phyloP scores from a whole-genome alignment of 2,329 filamentous ascomycete genomes.

The Cladosporium sp. region DNA sequence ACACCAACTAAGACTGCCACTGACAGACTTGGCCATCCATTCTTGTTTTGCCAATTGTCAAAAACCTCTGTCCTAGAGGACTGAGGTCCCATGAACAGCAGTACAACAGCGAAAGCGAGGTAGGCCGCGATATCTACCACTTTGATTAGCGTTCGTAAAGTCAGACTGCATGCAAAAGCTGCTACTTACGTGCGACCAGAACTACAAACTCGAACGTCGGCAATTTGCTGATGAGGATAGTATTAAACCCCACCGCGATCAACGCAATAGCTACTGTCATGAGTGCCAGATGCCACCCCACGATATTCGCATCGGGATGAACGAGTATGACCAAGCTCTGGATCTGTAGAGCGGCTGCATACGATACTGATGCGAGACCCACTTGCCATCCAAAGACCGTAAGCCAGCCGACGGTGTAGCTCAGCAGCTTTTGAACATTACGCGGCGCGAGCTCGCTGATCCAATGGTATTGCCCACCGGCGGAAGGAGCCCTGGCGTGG shows the following conservation, averaged over 20 bases:
- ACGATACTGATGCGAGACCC: slow-evolving; percentile 7
- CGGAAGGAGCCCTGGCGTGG: not conserved
- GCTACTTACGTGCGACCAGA: not conserved
- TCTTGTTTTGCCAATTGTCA: slow-evolving; percentile 16
- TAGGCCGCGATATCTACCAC: slow-evolving; percentile 14
- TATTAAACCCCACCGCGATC: not conserved
- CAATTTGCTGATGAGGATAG: slow-evolving; percentile 5
- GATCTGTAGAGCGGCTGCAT: slow-evolving; percentile 8
- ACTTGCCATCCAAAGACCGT: slow-evolving; percentile 11
- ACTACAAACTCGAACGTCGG: slow-evolving; percentile 5
- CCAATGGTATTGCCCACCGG: slow-evolving; percentile 13
- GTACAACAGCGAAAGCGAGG: slow-evolving; percentile 20
- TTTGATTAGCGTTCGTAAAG: not conserved
- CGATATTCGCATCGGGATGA: not conserved
- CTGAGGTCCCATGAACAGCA: slow-evolving; percentile 19
- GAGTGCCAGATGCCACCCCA: not conserved
- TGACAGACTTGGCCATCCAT: slow-evolving; percentile 16
- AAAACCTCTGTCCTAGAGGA: slow-evolving; percentile 14
- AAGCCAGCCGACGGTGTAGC: slow-evolving; percentile 14
- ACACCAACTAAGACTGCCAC: slow-evolving; percentile 18
- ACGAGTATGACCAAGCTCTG: slow-evolving; percentile 10
- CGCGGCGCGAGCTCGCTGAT: slow-evolving; percentile 12
- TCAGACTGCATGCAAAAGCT: not conserved
- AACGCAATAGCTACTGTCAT: slow-evolving; percentile 5
- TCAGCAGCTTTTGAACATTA: slow-evolving; percentile 6